Conservation (phyloP, 495 filamentous ascomycete genomes). For the Neurospora discreta region DNA sequence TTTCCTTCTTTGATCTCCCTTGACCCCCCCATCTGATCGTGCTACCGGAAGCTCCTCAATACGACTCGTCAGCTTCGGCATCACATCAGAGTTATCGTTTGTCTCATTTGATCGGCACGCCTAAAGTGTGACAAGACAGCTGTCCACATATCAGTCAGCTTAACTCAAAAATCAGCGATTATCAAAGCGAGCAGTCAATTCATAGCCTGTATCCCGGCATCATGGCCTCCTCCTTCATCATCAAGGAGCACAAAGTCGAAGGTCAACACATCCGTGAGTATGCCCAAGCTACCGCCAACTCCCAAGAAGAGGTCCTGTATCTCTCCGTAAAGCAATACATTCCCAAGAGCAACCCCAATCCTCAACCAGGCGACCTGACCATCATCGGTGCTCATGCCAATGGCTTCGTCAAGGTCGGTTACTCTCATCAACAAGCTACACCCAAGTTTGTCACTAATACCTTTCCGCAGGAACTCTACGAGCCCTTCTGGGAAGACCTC, state of each 20-base stretch:
- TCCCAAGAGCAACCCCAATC: constrained; percentile 51
- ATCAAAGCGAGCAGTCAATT: neutral
- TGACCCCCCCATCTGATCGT: neutral
- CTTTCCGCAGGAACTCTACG: constrained; percentile 57
- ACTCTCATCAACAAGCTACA: neutral
- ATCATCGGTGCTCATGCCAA: constrained; percentile 80
- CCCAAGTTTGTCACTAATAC: neutral
- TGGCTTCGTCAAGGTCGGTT: constrained; percentile 69
- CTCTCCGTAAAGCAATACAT: constrained; percentile 78
- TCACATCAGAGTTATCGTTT: neutral
- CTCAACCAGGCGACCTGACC: constrained; percentile 63
- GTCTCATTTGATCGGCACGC: neutral
- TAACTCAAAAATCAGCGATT: neutral
- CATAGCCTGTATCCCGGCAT: neutral
- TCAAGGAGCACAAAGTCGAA: constrained; percentile 50
- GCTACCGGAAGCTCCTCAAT: neutral
- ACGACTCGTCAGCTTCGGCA: neutral
- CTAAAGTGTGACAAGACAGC: neutral
- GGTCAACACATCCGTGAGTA: constrained; percentile 67
- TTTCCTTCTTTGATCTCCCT: neutral
- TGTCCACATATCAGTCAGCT: neutral
- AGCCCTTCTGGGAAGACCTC: constrained; percentile 77
- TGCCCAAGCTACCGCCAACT: constrained; percentile 47
- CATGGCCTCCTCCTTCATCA: constrained; percentile 20
- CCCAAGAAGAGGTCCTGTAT: constrained; percentile 51